A percentile compares a stretch with the other conserved stretches of the same genome.
These are phyloP conservation scores for Podaxis carcinomalis DNA, from an alignment of 768 basidiomycete genomes.

Conservation along the genomic window DNA sequence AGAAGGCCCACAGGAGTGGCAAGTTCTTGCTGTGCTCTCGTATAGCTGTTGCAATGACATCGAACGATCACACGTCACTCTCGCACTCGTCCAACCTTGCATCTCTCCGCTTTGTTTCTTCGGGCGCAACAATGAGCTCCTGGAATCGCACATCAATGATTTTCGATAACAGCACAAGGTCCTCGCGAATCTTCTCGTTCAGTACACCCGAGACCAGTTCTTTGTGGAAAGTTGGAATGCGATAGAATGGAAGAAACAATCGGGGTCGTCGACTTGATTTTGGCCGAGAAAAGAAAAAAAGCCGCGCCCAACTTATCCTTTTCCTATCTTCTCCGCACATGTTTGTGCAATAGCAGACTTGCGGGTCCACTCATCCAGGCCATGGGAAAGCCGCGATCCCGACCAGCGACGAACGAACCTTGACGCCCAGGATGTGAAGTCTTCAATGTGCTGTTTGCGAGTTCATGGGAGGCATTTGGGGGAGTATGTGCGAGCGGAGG, in stretches of 20 bases:
- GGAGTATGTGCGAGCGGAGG: neutral
- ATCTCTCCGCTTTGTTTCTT: no score
- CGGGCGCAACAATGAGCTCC: neutral
- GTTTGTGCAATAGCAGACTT: conserved; percentile 7
- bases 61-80: neutral
- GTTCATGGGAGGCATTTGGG: neutral
- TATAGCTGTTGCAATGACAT: neutral
- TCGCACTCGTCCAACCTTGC: neutral
- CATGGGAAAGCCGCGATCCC: neutral
- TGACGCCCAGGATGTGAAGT: neutral
- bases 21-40: neutral
- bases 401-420: neutral
- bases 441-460: neutral
- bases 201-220: neutral
- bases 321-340: neutral
- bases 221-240: neutral
- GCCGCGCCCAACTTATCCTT: neutral
- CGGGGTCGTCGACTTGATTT: neutral
- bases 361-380: conserved; percentile 7
- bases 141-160: neutral
- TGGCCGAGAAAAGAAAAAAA: conserved; percentile 5
- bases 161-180: neutral
- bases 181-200: neutral
- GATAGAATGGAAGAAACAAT: neutral
- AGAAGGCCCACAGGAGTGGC: neutral